Evolutionary conservation across 2,329 filamentous ascomycete genomes (phyloP), one percentile per base, ranked within the genome.

Genomic region (Ophiostoma novo-ulmi): DNA sequence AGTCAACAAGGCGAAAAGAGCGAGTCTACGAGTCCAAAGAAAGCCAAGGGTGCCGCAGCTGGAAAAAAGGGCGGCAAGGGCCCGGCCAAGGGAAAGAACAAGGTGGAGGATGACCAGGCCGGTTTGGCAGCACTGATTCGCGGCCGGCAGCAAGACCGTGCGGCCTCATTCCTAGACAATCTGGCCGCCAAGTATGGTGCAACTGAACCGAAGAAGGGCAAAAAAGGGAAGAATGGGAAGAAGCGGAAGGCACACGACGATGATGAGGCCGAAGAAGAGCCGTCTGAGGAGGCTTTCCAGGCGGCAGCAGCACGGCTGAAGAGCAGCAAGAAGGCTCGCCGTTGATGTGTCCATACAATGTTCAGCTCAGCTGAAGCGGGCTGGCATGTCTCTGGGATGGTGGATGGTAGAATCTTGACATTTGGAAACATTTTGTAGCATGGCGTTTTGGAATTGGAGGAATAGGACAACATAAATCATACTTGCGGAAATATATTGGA

Each of bases 171-270:
- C 77, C 81, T 97, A 35, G 91, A 91, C 73, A 82, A 86, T 68
- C 80, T 97, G 68, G 92, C 92, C 71, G 91, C 89, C 67, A 96
- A 94, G 80, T 96, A 96, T 78, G 81, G 83, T 38, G 81, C 82
- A 8, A 77, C 77, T 17, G 76, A 76, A 68, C 75, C 77, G 69
- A 82, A 83, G 72, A 74, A 77, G 0, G 84, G 83, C 79, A 88
- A n/a, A 35, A 65, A 85, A 79, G 88, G 85, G 76, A 83, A 82
- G 13, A 87, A 86, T 77, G 35, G 65, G n/a, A 71, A 70, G 67
- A 74, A 74, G 64, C 73, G 73, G 36, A 14, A n/a, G 22, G 82
- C 84, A 36, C 78, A 77, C 0, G 78, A 85, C 36, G 82, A 86
- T 0, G 89, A 93, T 17, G 80, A 78, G 2, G 82, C 87, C 0